A percentile compares a stretch with the other conserved stretches of the same genome.
Evolutionary conservation across 495 filamentous ascomycete genomes (phyloP).

Genomic region (Xylaria cubensis): DNA sequence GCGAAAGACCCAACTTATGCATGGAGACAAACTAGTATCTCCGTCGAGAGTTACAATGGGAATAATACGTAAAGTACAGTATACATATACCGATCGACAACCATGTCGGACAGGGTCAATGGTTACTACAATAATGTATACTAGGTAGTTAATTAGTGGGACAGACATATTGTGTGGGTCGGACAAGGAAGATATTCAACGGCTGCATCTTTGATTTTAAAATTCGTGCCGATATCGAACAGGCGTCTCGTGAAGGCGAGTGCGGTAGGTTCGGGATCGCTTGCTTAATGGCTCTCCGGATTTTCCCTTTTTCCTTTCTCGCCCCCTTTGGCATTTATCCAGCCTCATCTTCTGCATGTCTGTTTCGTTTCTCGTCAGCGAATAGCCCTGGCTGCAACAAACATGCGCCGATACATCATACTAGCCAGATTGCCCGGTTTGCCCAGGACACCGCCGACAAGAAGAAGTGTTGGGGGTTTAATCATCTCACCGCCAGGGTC

Average conservation of each 20-base stretch:
- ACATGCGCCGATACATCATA: not conserved
- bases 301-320: not conserved
- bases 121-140: conserved; percentile 20
- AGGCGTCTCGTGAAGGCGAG: not conserved
- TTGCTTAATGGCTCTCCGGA: not conserved
- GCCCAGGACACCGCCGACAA: not conserved
- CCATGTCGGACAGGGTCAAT: conserved; percentile 18
- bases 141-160: conserved; percentile 10
- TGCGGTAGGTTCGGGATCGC: conserved; percentile 3
- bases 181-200: conserved; percentile 10
- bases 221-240: conserved; percentile 12
- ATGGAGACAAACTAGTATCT: conserved; percentile 9
- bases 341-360: not conserved
- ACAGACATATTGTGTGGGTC: conserved; percentile 14
- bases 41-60: conserved; percentile 11
- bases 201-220: conserved; percentile 18
- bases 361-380: not conserved
- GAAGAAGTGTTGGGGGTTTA: conserved; percentile 12
- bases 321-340: not conserved
- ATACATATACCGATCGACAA: conserved; percentile 22
- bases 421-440: not conserved
- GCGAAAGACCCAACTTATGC: conserved; percentile 14
- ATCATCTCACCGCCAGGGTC: conserved; percentile 20
- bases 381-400: not conserved
- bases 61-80: conserved; percentile 15